A percentile compares a stretch with the other conserved stretches of the same genome.
Conservation (phyloP, 2,329 filamentous ascomycete species). For the Fusarium sp. region DNA sequence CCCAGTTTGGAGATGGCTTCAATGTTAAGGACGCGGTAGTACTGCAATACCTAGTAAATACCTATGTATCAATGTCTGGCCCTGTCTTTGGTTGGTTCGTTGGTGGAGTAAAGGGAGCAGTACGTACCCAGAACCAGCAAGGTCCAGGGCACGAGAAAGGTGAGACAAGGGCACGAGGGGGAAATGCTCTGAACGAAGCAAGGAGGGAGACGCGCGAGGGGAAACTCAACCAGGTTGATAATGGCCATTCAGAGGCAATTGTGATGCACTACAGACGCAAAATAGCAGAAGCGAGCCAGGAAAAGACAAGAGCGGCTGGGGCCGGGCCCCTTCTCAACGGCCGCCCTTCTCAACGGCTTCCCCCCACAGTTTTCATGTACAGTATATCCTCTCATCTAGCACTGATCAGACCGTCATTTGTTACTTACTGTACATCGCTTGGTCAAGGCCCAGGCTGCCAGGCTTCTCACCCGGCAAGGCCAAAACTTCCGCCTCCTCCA, state of each 20-base stretch:
- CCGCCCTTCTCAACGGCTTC: slow-evolving; percentile 42
- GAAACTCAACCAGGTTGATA: slow-evolving; percentile 12
- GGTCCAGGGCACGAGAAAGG: slow-evolving; percentile 22
- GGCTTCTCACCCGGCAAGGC: background rate
- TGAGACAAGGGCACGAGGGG: slow-evolving; percentile 39
- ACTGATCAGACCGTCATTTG: slow-evolving; percentile 28
- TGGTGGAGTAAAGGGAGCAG: slow-evolving; percentile 30
- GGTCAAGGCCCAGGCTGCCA: slow-evolving; percentile 25
- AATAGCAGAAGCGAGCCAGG: slow-evolving; percentile 33
- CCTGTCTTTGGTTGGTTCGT: slow-evolving; percentile 39
- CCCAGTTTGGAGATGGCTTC: slow-evolving; percentile 41
- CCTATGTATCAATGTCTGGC: slow-evolving; percentile 39
- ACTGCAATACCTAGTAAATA: too few relatives aligned
- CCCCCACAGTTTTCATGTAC: slow-evolving; percentile 34
- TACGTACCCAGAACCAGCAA: slow-evolving; percentile 28
- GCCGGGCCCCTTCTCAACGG: slow-evolving; percentile 44
- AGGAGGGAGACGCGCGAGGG: slow-evolving; percentile 30
- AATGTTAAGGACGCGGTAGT: slow-evolving; percentile 34
- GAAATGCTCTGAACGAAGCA: slow-evolving; percentile 29
- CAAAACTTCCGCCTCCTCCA: slow-evolving; percentile 32
- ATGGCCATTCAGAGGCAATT: slow-evolving; percentile 17
- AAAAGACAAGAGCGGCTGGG: slow-evolving; percentile 41
- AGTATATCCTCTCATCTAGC: slow-evolving; percentile 3
- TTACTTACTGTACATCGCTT: slow-evolving; percentile 17
- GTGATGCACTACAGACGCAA: slow-evolving; percentile 30